Evolutionary conservation across 2,329 filamentous ascomycete genomes (phyloP).

Genomic region (Scedosporium boydii): DNA sequence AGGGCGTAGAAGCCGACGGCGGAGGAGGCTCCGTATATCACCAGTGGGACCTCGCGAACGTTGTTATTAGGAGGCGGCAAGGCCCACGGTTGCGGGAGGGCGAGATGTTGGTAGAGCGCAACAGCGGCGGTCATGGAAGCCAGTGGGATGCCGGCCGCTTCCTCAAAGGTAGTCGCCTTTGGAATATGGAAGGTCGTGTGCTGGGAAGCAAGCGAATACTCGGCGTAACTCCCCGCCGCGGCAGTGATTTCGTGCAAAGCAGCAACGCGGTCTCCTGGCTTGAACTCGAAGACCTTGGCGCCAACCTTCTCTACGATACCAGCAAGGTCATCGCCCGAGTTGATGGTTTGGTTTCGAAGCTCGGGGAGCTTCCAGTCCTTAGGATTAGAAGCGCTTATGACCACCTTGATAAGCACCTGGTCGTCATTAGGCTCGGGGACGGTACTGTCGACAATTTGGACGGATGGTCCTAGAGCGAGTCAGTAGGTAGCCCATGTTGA

Average conservation of each 20-base stretch:
- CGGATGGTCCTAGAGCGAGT: background rate
- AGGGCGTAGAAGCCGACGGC: slow-evolving; percentile 49
- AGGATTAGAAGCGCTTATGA: slow-evolving; percentile 14
- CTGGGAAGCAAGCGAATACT: slow-evolving; percentile 48
- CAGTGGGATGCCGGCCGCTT: slow-evolving; percentile 47
- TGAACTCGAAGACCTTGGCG: slow-evolving; percentile 11
- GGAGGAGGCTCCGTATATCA: slow-evolving; percentile 41
- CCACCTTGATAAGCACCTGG: slow-evolving; percentile 14
- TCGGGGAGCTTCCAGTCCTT: slow-evolving; percentile 18
- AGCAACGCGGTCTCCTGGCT: slow-evolving; percentile 34
- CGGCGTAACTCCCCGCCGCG: slow-evolving; percentile 45
- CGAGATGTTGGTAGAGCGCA: slow-evolving; percentile 35
- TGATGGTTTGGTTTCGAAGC: background rate
- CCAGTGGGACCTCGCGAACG: slow-evolving; percentile 7
- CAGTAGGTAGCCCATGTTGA: too few species aligned
- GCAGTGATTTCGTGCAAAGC: slow-evolving; percentile 42
- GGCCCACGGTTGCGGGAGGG: slow-evolving; percentile 39
- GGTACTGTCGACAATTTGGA: background rate
- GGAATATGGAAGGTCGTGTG: slow-evolving; percentile 49
- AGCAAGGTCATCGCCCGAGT: slow-evolving; percentile 17
- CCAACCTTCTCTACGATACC: slow-evolving; percentile 14
- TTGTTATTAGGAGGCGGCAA: slow-evolving; percentile 14
- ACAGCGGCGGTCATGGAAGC: slow-evolving; percentile 44
- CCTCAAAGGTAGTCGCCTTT: slow-evolving; percentile 37
- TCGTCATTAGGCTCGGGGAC: slow-evolving; percentile 12